Conservation (phyloP, 148 eudicot species). For the Cornus florida region DNA sequence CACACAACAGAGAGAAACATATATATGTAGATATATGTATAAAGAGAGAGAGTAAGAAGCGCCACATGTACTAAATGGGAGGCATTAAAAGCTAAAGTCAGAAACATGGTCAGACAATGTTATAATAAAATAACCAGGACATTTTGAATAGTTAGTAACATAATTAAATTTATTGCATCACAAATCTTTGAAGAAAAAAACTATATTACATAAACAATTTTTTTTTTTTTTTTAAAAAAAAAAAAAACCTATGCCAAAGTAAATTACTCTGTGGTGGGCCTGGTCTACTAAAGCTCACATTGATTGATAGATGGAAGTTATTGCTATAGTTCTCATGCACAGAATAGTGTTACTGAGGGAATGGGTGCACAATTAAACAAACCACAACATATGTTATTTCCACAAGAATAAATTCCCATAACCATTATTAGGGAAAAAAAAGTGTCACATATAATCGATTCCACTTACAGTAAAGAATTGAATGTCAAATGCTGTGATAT, state of each 20-base stretch:
- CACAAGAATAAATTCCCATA: neutral
- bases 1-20: neutral
- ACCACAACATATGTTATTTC: neutral
- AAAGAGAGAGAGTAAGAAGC: no score
- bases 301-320: neutral
- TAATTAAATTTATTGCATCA: neutral
- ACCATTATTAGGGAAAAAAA: neutral
- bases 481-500: slow-evolving; percentile 3
- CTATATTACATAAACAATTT: neutral
- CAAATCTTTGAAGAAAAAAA: neutral
- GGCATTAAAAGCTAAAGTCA: neutral
- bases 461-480: neutral
- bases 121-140: neutral
- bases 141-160: neutral
- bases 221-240: neutral
- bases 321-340: neutral
- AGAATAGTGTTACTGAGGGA: neutral
- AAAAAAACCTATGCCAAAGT: neutral
- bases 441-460: neutral
- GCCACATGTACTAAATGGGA: neutral
- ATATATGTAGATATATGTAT: no score
- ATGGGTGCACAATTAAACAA: slow-evolving; percentile 7
- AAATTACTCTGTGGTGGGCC: neutral
- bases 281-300: neutral
- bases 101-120: neutral